Evolutionary conservation across 805 yeast genomes (phyloP).

Genomic region (Kuraishia cidri): DNA sequence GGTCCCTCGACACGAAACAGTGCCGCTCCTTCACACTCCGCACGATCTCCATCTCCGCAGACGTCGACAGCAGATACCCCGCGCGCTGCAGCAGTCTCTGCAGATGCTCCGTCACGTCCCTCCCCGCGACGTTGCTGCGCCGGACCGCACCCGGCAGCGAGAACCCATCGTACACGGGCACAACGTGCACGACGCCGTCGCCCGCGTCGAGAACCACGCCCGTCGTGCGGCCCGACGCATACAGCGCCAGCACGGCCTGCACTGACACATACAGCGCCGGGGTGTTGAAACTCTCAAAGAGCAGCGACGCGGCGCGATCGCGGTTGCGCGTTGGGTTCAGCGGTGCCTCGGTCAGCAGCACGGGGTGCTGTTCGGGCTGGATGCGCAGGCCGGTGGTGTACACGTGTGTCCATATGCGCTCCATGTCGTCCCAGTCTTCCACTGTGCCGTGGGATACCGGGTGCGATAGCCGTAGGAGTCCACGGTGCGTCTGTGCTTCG

Average conservation of each 20-base stretch:
- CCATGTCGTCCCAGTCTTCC: slow-evolving; percentile 82
- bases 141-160: slow-evolving; percentile 63
- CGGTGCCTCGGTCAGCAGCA: slow-evolving; percentile 85
- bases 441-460: slow-evolving; percentile 80
- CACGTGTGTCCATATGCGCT: slow-evolving; percentile 65
- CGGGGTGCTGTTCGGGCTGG: slow-evolving; percentile 74
- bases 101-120: slow-evolving; percentile 74
- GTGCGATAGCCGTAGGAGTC: slow-evolving; percentile 59
- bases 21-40: slow-evolving; percentile 67
- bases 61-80: slow-evolving; percentile 57
- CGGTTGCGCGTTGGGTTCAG: slow-evolving; percentile 60
- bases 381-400: slow-evolving; percentile 49
- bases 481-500: slow-evolving; percentile 67
- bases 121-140: slow-evolving; percentile 76
- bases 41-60: slow-evolving; percentile 79
- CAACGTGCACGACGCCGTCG: slow-evolving; percentile 84
- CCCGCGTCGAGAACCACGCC: slow-evolving; percentile 90
- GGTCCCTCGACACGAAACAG: slow-evolving; percentile 55
- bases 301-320: slow-evolving; percentile 49
- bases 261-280: slow-evolving; percentile 70
- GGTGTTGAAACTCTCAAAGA: slow-evolving; percentile 65
- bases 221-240: slow-evolving; percentile 85
- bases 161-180: slow-evolving; percentile 88
- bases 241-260: slow-evolving; percentile 75
- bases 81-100: slow-evolving; percentile 57